Conservation (phyloP, 2,329 filamentous ascomycete genomes). For the Orbilia javanica region DNA sequence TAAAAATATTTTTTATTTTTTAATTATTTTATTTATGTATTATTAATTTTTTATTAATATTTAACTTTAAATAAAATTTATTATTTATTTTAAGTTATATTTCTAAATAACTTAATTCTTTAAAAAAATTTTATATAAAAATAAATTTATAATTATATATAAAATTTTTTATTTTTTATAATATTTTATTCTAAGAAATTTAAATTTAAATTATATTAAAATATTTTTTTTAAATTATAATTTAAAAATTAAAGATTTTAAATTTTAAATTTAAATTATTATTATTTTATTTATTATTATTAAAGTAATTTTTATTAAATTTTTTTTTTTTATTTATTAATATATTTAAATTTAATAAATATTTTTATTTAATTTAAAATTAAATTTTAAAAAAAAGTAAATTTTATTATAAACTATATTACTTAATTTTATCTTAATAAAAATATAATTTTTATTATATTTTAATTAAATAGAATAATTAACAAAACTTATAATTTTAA, state of each 20-base stretch:
- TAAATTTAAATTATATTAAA: neutral
- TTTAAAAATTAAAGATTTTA: conserved; percentile 1
- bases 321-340: conserved; percentile 67
- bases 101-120: neutral
- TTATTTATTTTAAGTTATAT: conserved; percentile 10
- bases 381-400: conserved; percentile 61
- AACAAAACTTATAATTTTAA: conserved; percentile 14
- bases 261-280: conserved; percentile 63
- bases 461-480: neutral
- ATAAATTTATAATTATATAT: neutral
- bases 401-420: conserved; percentile 33
- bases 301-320: conserved; percentile 66
- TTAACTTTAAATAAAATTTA: conserved; percentile 15
- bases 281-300: conserved; percentile 66
- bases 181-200: neutral
- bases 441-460: conserved; percentile 40
- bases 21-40: conserved; percentile 1
- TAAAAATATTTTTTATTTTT: conserved; percentile 67
- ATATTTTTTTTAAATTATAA: conserved; percentile 16
- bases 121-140: conserved; percentile 3
- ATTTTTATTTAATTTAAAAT: conserved; percentile 66
- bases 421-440: conserved; percentile 40
- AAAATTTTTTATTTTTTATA: neutral
- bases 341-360: conserved; percentile 67
- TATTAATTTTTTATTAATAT: conserved; percentile 7